Evolutionary conservation across 2,329 filamentous ascomycete species (phyloP).

Genomic region (Seiridium unicorne): DNA sequence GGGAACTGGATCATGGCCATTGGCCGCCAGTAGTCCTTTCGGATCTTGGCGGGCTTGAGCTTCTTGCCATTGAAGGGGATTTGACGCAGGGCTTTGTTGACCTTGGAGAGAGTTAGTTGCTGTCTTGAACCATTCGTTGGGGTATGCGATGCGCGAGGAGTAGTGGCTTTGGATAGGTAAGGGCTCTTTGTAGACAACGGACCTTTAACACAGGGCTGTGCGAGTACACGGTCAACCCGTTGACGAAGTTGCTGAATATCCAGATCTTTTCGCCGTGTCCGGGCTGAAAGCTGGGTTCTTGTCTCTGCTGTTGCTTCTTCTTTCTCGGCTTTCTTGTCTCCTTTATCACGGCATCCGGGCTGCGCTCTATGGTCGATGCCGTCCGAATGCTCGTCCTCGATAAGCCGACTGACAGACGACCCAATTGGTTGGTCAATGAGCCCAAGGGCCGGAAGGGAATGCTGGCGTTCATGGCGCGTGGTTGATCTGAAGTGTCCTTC

Average conservation of each 20-base stretch:
- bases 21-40: constrained; percentile 66
- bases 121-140: not conserved
- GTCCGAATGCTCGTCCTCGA: constrained; percentile 41
- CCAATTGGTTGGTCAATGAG: constrained; percentile 32
- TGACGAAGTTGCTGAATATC: constrained; percentile 49
- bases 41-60: constrained; percentile 58
- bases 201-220: constrained; percentile 45
- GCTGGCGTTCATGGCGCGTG: constrained; percentile 33
- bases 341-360: not conserved
- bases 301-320: constrained; percentile 9
- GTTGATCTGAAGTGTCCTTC: not conserved
- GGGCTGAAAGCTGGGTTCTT: constrained; percentile 21
- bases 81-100: constrained; percentile 21
- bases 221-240: constrained; percentile 53
- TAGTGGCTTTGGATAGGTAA: not conserved
- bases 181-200: constrained; percentile 14
- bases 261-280: constrained; percentile 58
- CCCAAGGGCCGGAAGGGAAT: constrained; percentile 13
- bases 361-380: constrained; percentile 12
- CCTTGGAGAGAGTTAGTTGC: constrained; percentile 12
- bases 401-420: constrained; percentile 40
- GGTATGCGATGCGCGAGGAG: not conserved
- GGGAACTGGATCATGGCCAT: constrained; percentile 60
- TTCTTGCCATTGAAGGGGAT: constrained; percentile 66
- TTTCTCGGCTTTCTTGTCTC: not conserved